Percentiles rank a stretch among this genome's conserved stretches.
phyloP scores from a whole-genome alignment of 2,329 filamentous ascomycete genomes.

The Zarea fungicola region DNA sequence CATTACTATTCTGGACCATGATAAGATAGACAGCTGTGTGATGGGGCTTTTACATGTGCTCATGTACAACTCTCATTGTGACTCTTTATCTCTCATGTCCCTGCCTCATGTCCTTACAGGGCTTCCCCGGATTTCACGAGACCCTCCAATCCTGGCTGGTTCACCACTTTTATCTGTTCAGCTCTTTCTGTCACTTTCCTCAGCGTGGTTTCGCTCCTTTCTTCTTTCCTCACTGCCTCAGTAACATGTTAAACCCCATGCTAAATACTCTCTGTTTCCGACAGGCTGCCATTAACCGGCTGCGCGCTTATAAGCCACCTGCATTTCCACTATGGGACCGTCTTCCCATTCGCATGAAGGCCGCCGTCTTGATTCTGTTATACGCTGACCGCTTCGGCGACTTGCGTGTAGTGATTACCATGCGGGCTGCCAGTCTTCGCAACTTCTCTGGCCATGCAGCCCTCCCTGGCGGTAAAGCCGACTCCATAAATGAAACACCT shows the following conservation, averaged over 20 bases:
- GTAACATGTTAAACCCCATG: slow-evolving; percentile 8
- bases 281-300: slow-evolving; percentile 54
- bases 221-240: slow-evolving; percentile 1
- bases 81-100: not conserved
- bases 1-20: not conserved
- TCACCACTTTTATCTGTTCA: not conserved
- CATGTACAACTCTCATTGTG: not conserved
- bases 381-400: slow-evolving; percentile 81
- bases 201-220: not conserved
- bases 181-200: not conserved
- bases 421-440: slow-evolving; percentile 58
- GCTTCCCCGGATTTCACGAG: not conserved
- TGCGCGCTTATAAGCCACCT: slow-evolving; percentile 56
- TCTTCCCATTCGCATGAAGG: slow-evolving; percentile 61
- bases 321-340: slow-evolving; percentile 57
- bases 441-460: slow-evolving; percentile 82
- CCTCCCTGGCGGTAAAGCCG: slow-evolving; percentile 73
- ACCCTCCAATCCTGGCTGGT: not conserved
- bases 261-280: slow-evolving; percentile 17
- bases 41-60: slow-evolving; percentile 1
- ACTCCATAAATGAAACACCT: slow-evolving; percentile 52
- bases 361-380: slow-evolving; percentile 81
- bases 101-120: not conserved
- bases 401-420: slow-evolving; percentile 65
- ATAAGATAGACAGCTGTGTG: not conserved